A percentile compares a stretch with the other conserved stretches of the same genome.
Conservation (phyloP, 371 early-diverging fungal genomes). For the Mortierella sp. region DNA sequence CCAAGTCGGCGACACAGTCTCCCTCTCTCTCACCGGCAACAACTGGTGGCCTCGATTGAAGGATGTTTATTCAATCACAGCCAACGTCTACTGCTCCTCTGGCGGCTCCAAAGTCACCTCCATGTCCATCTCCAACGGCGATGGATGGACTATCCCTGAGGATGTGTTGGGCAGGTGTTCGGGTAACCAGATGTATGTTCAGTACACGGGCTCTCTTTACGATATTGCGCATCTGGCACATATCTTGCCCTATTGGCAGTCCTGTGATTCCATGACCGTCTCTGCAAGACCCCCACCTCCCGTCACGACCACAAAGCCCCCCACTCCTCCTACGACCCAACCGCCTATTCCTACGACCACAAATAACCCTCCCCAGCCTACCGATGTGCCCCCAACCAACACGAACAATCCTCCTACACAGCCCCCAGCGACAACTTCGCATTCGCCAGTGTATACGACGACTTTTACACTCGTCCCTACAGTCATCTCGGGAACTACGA, state of each 20-base stretch:
- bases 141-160: conserved; percentile 36
- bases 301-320: not conserved
- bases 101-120: conserved; percentile 18
- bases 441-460: conserved; percentile 15
- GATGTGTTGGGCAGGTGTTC: conserved; percentile 26
- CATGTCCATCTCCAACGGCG: conserved; percentile 20
- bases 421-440: not conserved
- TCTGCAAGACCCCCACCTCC: not conserved
- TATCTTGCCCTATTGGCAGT: conserved; percentile 15
- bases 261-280: conserved; percentile 18
- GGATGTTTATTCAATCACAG: conserved; percentile 30
- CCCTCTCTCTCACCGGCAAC: conserved; percentile 27
- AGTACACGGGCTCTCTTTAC: conserved; percentile 23
- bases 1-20: conserved; percentile 28
- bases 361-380: not conserved
- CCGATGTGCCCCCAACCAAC: not conserved
- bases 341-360: not conserved
- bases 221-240: conserved; percentile 22
- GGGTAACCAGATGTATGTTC: conserved; percentile 29
- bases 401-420: not conserved
- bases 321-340: not conserved
- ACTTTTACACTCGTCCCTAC: conserved; percentile 25
- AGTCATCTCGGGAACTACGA: conserved; percentile 42
- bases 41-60: conserved; percentile 39
- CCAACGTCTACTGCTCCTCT: conserved; percentile 36